phyloP scores from a whole-genome alignment of 2,329 filamentous ascomycete genomes.

The Fusarium nygamai region DNA sequence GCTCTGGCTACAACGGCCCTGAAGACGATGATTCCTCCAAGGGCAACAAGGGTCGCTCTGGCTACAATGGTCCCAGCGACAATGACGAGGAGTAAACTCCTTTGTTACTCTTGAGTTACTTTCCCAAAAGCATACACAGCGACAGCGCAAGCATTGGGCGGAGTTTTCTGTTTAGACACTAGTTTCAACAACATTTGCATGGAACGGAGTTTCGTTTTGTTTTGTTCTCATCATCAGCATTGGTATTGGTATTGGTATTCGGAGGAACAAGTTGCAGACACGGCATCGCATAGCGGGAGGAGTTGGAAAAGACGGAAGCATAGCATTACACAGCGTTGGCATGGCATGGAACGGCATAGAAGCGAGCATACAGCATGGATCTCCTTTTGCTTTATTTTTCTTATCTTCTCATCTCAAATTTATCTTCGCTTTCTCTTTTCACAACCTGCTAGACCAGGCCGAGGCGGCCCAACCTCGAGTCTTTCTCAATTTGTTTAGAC shows the following conservation, averaged over 20 bases:
- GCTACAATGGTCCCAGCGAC: conserved; percentile 53
- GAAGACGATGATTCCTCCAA: conserved; percentile 43
- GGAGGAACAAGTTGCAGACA: neutral
- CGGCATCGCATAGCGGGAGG: conserved; percentile 23
- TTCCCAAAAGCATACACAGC: conserved; percentile 16
- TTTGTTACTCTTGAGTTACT: neutral
- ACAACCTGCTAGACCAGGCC: conserved; percentile 21
- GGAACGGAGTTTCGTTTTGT: conserved; percentile 24
- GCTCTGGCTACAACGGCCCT: conserved; percentile 53
- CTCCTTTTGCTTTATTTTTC: conserved; percentile 17
- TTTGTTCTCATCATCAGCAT: conserved; percentile 3
- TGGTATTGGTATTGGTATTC: conserved; percentile 3
- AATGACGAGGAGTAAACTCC: conserved; percentile 46
- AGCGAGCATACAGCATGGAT: conserved; percentile 16
- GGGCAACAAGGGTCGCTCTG: conserved; percentile 53
- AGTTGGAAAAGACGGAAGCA: conserved; percentile 19
- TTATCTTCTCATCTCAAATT: neutral
- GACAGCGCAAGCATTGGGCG: conserved; percentile 33
- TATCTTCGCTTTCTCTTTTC: neutral
- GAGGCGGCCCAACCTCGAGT: conserved; percentile 24
- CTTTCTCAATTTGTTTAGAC: conserved; percentile 18
- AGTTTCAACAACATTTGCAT: conserved; percentile 24
- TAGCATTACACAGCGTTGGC: conserved; percentile 15
- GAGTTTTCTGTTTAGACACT: conserved; percentile 31
- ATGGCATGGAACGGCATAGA: conserved; percentile 20